These are phyloP conservation scores for Oryza brachyantha DNA, from an alignment of 176 grass and related monocot species.

Conservation along the genomic window DNA sequence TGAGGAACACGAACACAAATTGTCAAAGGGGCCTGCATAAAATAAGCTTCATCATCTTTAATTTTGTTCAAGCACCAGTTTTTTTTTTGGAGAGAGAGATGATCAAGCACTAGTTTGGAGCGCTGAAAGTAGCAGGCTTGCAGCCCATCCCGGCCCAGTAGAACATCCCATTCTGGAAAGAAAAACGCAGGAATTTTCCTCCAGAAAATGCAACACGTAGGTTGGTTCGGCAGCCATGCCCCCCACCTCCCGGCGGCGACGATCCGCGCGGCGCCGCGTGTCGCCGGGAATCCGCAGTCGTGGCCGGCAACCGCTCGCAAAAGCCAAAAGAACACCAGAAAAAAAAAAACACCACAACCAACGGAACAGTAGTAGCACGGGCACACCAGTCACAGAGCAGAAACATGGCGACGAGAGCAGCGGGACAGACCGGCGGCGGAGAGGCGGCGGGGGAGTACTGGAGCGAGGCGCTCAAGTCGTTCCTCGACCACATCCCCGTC, in stretches of 20 bases:
- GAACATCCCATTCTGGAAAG: neutral
- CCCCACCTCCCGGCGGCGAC: neutral
- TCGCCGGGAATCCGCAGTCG: constrained; percentile 8
- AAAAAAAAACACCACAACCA: neutral
- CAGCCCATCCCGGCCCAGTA: neutral
- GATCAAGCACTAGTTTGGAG: no score
- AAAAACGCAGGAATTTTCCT: neutral
- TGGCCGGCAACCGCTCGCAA: constrained; percentile 15
- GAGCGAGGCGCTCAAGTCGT: constrained; percentile 57
- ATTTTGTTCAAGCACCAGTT: no score
- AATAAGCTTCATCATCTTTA: no score
- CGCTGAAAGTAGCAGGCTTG: neutral
- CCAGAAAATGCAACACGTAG: neutral
- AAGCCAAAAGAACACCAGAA: neutral
- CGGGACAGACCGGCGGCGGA: neutral
- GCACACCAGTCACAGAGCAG: neutral
- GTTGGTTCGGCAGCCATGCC: neutral
- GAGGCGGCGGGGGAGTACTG: constrained; percentile 27
- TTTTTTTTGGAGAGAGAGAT: no score
- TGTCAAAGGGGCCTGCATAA: no score
- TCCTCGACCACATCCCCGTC: constrained; percentile 64
- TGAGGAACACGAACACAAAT: neutral
- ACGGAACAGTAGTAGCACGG: neutral
- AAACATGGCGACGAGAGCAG: constrained; percentile 25
- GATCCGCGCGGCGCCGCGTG: neutral